Evolutionary conservation across 2,329 filamentous ascomycete genomes (phyloP), one percentile per base, ranked within the genome.

Genomic region (Peltaster fructicola): DNA sequence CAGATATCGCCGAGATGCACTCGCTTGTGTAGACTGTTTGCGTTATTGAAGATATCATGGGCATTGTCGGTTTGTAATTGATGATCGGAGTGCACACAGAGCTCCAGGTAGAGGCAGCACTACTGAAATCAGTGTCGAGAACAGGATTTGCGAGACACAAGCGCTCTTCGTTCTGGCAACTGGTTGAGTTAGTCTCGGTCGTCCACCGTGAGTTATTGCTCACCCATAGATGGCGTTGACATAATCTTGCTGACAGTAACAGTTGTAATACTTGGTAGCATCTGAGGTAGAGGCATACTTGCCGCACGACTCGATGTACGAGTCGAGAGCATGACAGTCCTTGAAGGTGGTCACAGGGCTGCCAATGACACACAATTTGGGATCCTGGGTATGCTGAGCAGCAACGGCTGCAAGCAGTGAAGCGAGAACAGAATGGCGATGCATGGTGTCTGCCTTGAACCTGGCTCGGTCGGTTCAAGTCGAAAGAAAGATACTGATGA

Each of bases 341-440:
- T 20, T 9, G 17, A 20, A 20, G n/a, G 17, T 20, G 9, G 17
- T 20, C 9, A 20, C 11, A 20, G 17, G 17, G 3, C 17, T 20
- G 11, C 17, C 17, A 11, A 20, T 20, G 17, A 11, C 17, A 20
- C 17, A 20, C 9, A 9, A n/a, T 6, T 20, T 20, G 11, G 17
- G 17, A 11, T 20, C 17, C 11, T 20, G 17, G n/a, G 17, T 20
- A 20, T 20, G 17, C 17, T 20, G 17, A 20, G 17, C 17, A n/a
- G 17, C 17, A 20, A 11, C 17, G 17, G 11, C 9, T 20, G 17
- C 17, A n/a, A 20, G 11, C 17, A 20, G 17, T 11, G 11, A 20
- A n/a, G 17, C 9, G 17, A 20, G 17, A 20, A 11, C 9, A 20
- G 17, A 20, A 20, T n/a, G 17, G 11, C 17, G 17, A 20, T 20